phyloP scores from a whole-genome alignment of 192 early-diverging fungal species.

The Coemansia sp. region DNA sequence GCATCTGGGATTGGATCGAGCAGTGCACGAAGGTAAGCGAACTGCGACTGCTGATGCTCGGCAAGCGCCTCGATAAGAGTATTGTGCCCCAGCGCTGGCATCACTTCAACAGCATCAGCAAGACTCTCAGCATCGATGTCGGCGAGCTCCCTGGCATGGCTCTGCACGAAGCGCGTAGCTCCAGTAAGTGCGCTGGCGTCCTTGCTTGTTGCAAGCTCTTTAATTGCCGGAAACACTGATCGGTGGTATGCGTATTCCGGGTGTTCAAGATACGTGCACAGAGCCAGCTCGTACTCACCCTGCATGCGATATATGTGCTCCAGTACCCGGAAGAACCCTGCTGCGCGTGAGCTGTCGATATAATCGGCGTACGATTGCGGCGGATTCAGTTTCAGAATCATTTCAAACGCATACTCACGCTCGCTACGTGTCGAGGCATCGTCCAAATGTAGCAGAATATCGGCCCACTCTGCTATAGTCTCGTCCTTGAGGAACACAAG shows the following conservation, averaged over 20 bases:
- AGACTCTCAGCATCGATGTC: constrained; percentile 40
- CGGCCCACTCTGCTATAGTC: constrained; percentile 27
- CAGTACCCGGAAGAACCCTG: constrained; percentile 48
- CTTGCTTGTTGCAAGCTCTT: constrained; percentile 16
- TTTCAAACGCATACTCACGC: constrained; percentile 49
- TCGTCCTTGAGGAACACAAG: constrained; percentile 40
- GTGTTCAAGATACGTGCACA: constrained; percentile 48
- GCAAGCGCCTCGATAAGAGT: constrained; percentile 16
- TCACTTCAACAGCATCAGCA: constrained; percentile 21
- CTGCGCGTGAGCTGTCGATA: constrained; percentile 29
- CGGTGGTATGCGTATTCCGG: constrained; percentile 36
- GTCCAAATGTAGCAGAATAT: constrained; percentile 29
- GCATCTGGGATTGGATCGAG: constrained; percentile 32
- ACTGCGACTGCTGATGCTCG: constrained; percentile 23
- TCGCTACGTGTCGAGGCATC: constrained; percentile 35
- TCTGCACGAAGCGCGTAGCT: constrained; percentile 18
- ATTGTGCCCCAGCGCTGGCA: constrained; percentile 23
- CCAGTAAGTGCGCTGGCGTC: constrained; percentile 4
- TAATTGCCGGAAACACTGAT: constrained; percentile 33
- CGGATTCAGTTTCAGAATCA: constrained; percentile 43
- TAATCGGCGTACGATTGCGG: constrained; percentile 34
- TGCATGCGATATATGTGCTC: constrained; percentile 37
- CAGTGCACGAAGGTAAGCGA: constrained; percentile 41
- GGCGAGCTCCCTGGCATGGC: constrained; percentile 20
- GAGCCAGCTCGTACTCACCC: constrained; percentile 30